phyloP scores from a whole-genome alignment of 176 grass and related monocot species.

The Tuctoria greenei region DNA sequence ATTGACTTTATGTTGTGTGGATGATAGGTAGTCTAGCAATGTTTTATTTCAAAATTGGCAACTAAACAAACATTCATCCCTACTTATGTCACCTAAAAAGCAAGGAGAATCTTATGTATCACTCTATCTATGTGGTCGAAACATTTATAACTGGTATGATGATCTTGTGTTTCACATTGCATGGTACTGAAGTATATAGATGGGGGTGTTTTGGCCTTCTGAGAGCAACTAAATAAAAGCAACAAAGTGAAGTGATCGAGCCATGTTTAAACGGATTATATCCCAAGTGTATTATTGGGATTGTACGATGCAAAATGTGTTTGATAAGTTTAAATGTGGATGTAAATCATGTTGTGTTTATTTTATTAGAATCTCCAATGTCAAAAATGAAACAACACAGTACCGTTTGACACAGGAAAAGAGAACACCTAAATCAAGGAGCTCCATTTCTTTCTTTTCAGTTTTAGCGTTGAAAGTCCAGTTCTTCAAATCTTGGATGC shows the following conservation, averaged over 20 bases:
- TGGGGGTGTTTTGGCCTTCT: not conserved
- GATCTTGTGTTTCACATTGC: not conserved
- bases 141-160: not conserved
- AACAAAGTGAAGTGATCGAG: not conserved
- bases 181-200: not conserved
- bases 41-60: not conserved
- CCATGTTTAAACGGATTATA: not conserved
- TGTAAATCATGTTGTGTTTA: not conserved
- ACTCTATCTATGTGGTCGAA: not conserved
- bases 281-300: not conserved
- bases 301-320: not conserved
- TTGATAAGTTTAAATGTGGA: not conserved
- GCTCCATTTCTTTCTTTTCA: not conserved
- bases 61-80: not conserved
- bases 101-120: not conserved
- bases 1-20: not conserved
- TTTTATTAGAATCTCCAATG: not conserved
- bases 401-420: not conserved
- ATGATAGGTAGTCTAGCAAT: not conserved
- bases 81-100: not conserved
- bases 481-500: not conserved
- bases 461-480: not conserved
- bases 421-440: not conserved
- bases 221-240: not conserved
- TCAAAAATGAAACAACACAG: not conserved